Evolutionary conservation across 176 grass and related monocot genomes (phyloP), one percentile per base, ranked within the genome.

Genomic region (Zea luxurians): DNA sequence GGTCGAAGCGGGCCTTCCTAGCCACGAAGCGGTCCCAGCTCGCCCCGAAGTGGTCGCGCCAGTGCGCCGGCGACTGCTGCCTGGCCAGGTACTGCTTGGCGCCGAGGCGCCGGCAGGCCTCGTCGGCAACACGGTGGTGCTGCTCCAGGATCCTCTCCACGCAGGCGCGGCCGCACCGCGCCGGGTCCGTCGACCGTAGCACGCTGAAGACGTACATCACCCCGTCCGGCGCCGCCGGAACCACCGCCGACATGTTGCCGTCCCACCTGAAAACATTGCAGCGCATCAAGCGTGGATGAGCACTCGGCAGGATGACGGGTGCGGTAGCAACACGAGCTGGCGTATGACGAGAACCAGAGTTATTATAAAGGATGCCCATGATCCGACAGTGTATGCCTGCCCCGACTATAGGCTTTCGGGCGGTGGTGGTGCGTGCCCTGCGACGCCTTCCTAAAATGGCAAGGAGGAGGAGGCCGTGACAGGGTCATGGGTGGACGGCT

Each of bases 31-130:
- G 54, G 66, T 83, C 87, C 93, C 91, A 97, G 46, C 42, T 0
- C 9, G 83, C 0, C 3, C 90, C 93, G 57, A 97, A 97, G 77
- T 93, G 93, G 5, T 41, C 61, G 10, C 61, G 88, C 93, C 93
- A 93, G 64, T 83, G 81, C 35, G 66, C 44, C 69, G 10, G 81
- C 36, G 93, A 93, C 18, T 71, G 86, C 61, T 93, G 86, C 59
- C 91, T 75, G 7, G 83, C 86, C 1, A 97, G 90, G 76, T 97
- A 97, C 77, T 89, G 86, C 82, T 85, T 97, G 10, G 83, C 90
- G 10, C 84, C 93, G 21, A 93, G 86, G 81, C 68, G 72, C 9
- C 54, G 61, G 86, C 88, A 81, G 21, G 78, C 81, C 82, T 85
- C 81, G 41, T 85, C 79, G 34, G 86, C 88, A 1, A 97, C 41